A percentile compares a stretch with the other conserved stretches of the same genome.
phyloP scores from a whole-genome alignment of 192 early-diverging fungal genomes.

The Tieghemiomyces parasiticus region DNA sequence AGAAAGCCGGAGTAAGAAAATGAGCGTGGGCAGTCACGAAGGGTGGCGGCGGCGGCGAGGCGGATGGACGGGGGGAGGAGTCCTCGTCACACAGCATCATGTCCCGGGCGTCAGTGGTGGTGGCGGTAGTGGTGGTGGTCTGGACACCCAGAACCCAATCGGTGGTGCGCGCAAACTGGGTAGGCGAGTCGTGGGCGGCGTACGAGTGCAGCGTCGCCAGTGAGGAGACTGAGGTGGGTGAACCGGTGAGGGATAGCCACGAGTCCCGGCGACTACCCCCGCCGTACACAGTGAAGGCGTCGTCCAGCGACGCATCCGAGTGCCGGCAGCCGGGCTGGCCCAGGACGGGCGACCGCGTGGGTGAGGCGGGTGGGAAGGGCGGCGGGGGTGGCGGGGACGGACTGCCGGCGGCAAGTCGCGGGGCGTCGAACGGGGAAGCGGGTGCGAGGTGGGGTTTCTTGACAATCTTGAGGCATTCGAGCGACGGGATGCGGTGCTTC shows the following conservation, averaged over 20 bases:
- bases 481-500: slow-evolving; percentile 27
- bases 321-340: slow-evolving; percentile 6
- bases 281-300: slow-evolving; percentile 11
- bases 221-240: slow-evolving; percentile 8
- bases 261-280: slow-evolving; percentile 8
- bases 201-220: slow-evolving; percentile 6
- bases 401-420: background rate
- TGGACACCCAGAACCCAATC: slow-evolving; percentile 1
- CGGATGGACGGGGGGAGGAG: background rate
- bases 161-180: slow-evolving; percentile 5
- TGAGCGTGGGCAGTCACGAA: slow-evolving; percentile 25
- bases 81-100: slow-evolving; percentile 10
- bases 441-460: slow-evolving; percentile 27
- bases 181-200: slow-evolving; percentile 7
- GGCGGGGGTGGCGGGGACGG: background rate
- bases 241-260: slow-evolving; percentile 8
- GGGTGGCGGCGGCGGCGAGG: background rate
- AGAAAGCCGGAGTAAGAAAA: slow-evolving; percentile 24
- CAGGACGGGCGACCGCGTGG: background rate
- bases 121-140: background rate
- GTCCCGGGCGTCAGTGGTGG: background rate
- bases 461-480: slow-evolving; percentile 22
- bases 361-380: background rate
- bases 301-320: slow-evolving; percentile 11
- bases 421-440: slow-evolving; percentile 1